Conservation (phyloP, 177 flowering plant genomes). For the Vitis hybrid region DNA sequence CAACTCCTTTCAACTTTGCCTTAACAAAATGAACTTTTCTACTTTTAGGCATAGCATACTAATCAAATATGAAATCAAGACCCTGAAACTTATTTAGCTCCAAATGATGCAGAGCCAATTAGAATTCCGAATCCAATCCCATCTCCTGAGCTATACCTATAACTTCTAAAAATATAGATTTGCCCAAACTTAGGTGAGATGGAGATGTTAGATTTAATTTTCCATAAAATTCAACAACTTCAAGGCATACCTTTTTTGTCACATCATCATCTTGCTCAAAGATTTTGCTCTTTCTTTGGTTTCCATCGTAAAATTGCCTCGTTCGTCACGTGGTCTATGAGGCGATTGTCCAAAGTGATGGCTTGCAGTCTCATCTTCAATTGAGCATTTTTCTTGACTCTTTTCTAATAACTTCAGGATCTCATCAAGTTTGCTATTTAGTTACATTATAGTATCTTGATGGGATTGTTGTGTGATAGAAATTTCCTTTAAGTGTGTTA, state of each 20-base stretch:
- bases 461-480: no score
- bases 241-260: neutral
- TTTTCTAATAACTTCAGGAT: no score
- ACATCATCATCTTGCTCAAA: neutral
- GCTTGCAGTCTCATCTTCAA: no score
- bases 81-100: neutral
- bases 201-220: neutral
- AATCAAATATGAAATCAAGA: neutral
- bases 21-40: no score
- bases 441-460: no score
- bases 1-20: no score
- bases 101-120: neutral
- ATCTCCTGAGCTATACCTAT: neutral
- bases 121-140: neutral
- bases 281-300: no score
- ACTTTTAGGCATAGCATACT: no score
- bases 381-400: no score
- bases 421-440: no score
- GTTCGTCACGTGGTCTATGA: neutral
- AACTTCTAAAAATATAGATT: neutral
- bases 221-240: no score
- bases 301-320: neutral
- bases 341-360: neutral
- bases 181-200: neutral
- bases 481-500: no score